Evolutionary conservation across 805 yeast genomes (phyloP), one percentile per base, ranked within the genome.

Genomic region (Kodamaea neixiangensis): DNA sequence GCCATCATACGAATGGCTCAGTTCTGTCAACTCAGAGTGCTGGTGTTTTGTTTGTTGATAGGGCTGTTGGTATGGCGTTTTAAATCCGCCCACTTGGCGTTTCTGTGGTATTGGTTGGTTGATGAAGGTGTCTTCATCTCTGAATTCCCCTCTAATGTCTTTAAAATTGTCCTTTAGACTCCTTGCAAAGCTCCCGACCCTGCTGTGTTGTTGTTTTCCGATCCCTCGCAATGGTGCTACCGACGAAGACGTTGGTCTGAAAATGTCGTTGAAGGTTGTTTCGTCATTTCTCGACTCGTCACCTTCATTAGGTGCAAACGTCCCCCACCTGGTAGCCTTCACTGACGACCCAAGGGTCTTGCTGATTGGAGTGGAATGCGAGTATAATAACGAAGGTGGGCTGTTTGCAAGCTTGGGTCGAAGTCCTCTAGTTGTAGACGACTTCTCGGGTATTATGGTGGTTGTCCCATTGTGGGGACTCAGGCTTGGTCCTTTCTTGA

Each of bases 311-410:
- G 44, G 37, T n/a, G 22, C 18, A n/a, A 44, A 44, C 5, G 47
- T 25, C 11, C 40, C 40, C 47, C 39, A 44, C 9, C 47, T 14
- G 5, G 47, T 7, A 4, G 18, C 47, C 22, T 44, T 44, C 47
- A 44, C 20, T 17, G 43, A 21, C 7, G 43, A 17, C 14, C 29
- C 34, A 6, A 18, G 21, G 7, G 46, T 14, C 20, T 41, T 40
- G 34, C 42, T 45, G 29, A 62, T 49, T 1, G 69, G 69, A 0
- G 69, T 65, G 1, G 68, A 64, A 46, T 65, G 68, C 2, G 67
- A 62, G 29, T 65, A 60, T 19, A 61, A 53, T 48, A 54, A 39
- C 9, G 56, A 47, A 3, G 53, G 38, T 14, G 51, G 46, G 14
- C 42, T 48, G 7, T 39, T 43, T 11, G 21, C 17, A 29, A 48